Base-by-base conservation (phyloP, 225 moss, liverwort and hornwort species). In the Sphagnum contortum region DNA sequence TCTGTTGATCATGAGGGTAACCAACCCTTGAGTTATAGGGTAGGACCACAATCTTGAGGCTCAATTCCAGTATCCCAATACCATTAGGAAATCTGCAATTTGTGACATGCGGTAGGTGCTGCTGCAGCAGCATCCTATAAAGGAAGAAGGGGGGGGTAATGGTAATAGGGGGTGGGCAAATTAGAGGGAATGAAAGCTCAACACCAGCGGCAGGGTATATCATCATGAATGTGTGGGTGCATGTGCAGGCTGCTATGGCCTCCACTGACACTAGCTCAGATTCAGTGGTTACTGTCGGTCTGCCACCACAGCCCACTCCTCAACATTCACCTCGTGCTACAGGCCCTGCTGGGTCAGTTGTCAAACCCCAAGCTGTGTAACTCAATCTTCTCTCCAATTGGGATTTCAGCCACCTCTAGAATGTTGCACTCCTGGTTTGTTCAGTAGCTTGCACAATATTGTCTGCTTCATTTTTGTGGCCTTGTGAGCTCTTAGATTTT, bases 261-360 rank as follows among this genome's bases (percentile, higher is more conserved):
- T 92, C 95, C 76, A 92, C 95, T 69, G 95, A 95, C 88, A 95
- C 95, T 70, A 95, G 95, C 75, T 95, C 92, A 69, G 89, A 95
- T 74, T 95, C 95, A 60, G 95, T 88, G 69, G 92, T 95, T 64
- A 95, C 95, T 73, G 95, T 88, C 71, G 95, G 95, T 49, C 81
- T 95, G 73, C 94, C 91, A 73, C 94, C 85, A 74, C 91, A 90
- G 74, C 88, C 85, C 63, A 95, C 95, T 76, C 83, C 92, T 69
- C 89, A 89, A 79, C 88, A 95, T 73, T 92, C 90, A 64, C 92
- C 92, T 72, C 83, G 86, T 70, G 94, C 91, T 88, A 86, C 86
- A 77, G 92, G 92, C 82, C 89, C 92, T 81, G 92, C 94, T 81
- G 94, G 92, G 94, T 95, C 67, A 12, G 78, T 79, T 55, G 14